A percentile compares a stretch with the other conserved stretches of the same genome.
phyloP scores from a whole-genome alignment of 129 eudicot genomes.

The Flaveria bidentis region DNA sequence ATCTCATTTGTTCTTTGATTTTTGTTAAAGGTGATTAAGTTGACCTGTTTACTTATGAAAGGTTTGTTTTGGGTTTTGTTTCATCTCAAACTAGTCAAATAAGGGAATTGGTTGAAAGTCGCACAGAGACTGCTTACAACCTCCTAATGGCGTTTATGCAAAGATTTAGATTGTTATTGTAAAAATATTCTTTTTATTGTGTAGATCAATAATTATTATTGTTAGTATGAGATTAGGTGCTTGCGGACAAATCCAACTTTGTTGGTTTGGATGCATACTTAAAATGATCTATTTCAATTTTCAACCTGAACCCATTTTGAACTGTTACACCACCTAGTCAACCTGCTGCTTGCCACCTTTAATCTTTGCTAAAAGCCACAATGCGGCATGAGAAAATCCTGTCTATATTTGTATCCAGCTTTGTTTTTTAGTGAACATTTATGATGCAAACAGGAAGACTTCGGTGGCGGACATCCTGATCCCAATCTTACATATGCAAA shows the following conservation, averaged over 20 bases:
- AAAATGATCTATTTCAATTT: not conserved
- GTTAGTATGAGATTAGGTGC: not conserved
- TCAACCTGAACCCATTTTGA: not conserved
- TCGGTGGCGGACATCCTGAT: conserved; percentile 99
- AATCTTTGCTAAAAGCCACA: not conserved
- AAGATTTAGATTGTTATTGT: not conserved
- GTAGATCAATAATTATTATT: not conserved
- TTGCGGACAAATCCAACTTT: not conserved
- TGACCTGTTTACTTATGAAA: not conserved
- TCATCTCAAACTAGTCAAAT: not conserved
- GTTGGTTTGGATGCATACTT: not conserved
- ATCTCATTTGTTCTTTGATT: conserved; percentile 7
- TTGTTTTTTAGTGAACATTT: not conserved
- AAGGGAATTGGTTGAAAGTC: not conserved
- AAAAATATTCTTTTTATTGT: not conserved
- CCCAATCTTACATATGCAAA: conserved; percentile 92
- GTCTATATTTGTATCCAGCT: conserved; percentile 9
- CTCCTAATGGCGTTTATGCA: not conserved
- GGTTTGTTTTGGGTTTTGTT: not conserved
- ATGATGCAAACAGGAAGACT: conserved; percentile 68
- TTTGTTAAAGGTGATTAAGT: not conserved
- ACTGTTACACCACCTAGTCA: not conserved
- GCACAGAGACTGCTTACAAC: not conserved
- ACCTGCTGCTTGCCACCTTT: not conserved
- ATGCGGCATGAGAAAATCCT: not conserved